Evolutionary conservation across 352 stramenopile species (phyloP).

Genomic region (Phytophthora agathidicida): DNA sequence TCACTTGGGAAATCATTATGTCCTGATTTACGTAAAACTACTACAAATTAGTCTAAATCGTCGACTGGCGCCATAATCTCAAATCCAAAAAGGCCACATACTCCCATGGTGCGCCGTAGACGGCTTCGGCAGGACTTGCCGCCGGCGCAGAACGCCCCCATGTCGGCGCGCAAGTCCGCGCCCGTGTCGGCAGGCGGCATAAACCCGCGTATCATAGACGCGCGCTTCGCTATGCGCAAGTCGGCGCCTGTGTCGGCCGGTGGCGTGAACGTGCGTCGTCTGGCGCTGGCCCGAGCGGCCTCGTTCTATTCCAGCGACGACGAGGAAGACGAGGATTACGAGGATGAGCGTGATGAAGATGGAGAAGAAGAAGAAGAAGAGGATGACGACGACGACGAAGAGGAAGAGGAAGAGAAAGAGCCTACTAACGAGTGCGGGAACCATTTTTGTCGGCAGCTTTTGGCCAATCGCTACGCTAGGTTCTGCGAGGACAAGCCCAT

Average conservation of each 20-base stretch:
- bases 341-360: not conserved
- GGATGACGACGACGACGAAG: conserved; percentile 1
- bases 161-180: conserved; percentile 37
- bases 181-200: conserved; percentile 8
- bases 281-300: conserved; percentile 7
- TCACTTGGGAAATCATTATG: too few species aligned
- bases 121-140: too few species aligned
- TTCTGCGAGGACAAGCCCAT: conserved; percentile 57
- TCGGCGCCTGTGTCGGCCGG: conserved; percentile 18
- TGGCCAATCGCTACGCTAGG: conserved; percentile 45
- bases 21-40: not conserved
- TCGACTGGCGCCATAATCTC: not conserved
- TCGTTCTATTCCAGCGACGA: too few species aligned
- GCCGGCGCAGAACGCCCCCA: not conserved
- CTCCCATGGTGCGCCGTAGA: too few species aligned
- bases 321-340: too few species aligned
- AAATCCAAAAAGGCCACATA: too few species aligned
- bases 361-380: not conserved
- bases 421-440: conserved; percentile 43
- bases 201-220: not conserved
- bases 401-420: conserved; percentile 3
- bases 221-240: conserved; percentile 3
- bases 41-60: conserved; percentile 15
- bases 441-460: conserved; percentile 52
- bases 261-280: conserved; percentile 23